Evolutionary conservation across 2,329 filamentous ascomycete species (phyloP).

Genomic region (Penicillium rolfsii): DNA sequence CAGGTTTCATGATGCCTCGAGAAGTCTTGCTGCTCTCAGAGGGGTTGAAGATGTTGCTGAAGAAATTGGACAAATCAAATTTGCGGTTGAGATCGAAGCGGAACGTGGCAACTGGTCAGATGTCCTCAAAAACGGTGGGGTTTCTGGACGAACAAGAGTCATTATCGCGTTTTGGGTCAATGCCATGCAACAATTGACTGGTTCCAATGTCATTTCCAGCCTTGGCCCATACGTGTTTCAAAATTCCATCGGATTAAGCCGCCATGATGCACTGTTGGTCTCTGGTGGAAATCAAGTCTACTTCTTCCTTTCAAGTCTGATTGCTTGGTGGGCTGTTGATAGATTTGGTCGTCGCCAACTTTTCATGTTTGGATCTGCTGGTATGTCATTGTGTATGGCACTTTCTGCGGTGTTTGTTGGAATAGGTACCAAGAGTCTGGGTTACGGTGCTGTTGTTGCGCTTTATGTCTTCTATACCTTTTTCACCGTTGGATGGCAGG

Average conservation of each 20-base stretch:
- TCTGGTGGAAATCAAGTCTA: constrained; percentile 44
- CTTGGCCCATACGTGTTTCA: constrained; percentile 46
- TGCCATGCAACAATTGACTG: constrained; percentile 28
- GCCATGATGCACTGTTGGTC: constrained; percentile 36
- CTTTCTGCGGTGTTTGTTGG: constrained; percentile 32
- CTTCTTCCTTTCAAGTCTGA: constrained; percentile 40
- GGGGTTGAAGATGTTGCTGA: constrained; percentile 7
- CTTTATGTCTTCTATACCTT: constrained; percentile 24
- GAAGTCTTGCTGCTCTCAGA: too few relatives aligned
- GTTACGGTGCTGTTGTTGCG: constrained; percentile 24
- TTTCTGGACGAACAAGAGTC: constrained; percentile 9
- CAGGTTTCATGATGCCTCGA: too few relatives aligned
- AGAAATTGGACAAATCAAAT: too few relatives aligned
- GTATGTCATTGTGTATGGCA: constrained; percentile 15
- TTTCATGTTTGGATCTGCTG: constrained; percentile 23
- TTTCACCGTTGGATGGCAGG: constrained; percentile 29
- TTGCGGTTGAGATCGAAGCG: too few relatives aligned
- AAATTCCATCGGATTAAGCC: constrained; percentile 46
- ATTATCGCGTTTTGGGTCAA: constrained; percentile 23
- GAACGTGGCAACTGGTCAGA: too few relatives aligned
- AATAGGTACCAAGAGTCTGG: constrained; percentile 32
- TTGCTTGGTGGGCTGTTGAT: constrained; percentile 36
- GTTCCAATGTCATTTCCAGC: constrained; percentile 24
- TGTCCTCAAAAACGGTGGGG: too few relatives aligned
- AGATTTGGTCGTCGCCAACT: constrained; percentile 23